Conservation (phyloP, 2,329 filamentous ascomycete species). For the Dothistroma septosporum region DNA sequence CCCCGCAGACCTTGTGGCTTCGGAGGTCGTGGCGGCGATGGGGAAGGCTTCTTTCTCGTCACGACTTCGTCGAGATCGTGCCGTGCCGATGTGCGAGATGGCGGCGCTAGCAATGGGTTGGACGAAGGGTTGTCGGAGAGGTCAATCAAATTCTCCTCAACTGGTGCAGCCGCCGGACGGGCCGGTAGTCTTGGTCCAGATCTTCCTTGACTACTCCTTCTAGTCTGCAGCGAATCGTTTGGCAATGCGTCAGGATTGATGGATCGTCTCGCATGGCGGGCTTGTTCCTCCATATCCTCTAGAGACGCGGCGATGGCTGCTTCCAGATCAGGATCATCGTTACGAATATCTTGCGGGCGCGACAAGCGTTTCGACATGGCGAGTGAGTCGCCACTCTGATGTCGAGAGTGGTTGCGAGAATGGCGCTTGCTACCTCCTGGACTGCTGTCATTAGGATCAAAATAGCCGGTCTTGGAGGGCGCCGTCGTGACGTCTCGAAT, state of each 20-base stretch:
- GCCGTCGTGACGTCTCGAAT: slow-evolving; percentile 92
- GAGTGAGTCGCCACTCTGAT: slow-evolving; percentile 32
- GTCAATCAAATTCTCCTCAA: slow-evolving; percentile 45
- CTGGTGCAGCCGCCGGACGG: slow-evolving; percentile 26
- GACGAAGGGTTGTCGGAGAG: slow-evolving; percentile 38
- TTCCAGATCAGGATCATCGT: slow-evolving; percentile 47
- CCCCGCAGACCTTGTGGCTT: slow-evolving; percentile 40
- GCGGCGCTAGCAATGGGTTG: slow-evolving; percentile 28
- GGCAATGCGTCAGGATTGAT: slow-evolving; percentile 36
- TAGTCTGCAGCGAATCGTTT: slow-evolving; percentile 7
- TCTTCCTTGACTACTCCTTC: slow-evolving; percentile 8
- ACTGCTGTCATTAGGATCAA: slow-evolving; percentile 58
- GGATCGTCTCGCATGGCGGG: slow-evolving; percentile 33
- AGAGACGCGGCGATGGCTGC: slow-evolving; percentile 48
- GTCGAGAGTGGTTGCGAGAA: slow-evolving; percentile 29
- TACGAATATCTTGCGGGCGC: slow-evolving; percentile 35
- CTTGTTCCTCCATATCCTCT: slow-evolving; percentile 41
- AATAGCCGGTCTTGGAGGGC: slow-evolving; percentile 61
- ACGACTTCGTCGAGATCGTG: slow-evolving; percentile 25
- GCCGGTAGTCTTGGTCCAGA: slow-evolving; percentile 35
- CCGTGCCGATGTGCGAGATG: slow-evolving; percentile 6
- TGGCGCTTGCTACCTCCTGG: slow-evolving; percentile 28
- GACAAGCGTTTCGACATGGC: slow-evolving; percentile 31
- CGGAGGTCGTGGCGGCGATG: slow-evolving; percentile 33
- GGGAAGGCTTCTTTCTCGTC: slow-evolving; percentile 21